These are phyloP conservation scores for Barbatosphaeria neglecta DNA, from an alignment of 495 filamentous ascomycete species.

Conservation along the genomic window DNA sequence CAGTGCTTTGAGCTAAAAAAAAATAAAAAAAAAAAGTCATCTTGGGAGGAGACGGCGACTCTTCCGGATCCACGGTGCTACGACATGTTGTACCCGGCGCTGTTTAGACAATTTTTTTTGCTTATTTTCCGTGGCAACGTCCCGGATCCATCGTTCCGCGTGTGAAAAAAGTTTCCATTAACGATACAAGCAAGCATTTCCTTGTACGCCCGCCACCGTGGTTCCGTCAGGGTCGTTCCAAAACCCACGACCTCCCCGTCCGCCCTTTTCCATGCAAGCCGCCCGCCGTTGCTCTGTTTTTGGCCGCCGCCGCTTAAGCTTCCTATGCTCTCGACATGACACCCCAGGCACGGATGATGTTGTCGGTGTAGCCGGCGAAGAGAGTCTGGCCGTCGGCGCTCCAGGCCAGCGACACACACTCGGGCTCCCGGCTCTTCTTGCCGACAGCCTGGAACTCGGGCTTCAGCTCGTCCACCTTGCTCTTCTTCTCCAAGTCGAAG, in stretches of 20 bases:
- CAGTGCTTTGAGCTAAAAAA: no score
- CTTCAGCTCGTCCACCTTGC: slow-evolving; percentile 99
- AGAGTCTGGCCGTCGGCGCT: slow-evolving; percentile 95
- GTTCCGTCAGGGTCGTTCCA: background rate
- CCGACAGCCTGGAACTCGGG: slow-evolving; percentile 91
- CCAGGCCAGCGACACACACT: slow-evolving; percentile 97
- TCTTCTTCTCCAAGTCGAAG: slow-evolving; percentile 99
- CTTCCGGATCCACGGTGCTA: no score
- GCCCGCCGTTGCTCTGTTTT: background rate
- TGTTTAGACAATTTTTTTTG: background rate
- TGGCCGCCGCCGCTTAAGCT: background rate
- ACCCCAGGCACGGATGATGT: slow-evolving; percentile 98
- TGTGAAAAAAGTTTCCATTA: background rate
- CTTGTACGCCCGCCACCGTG: slow-evolving; percentile 1
- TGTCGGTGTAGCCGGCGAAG: slow-evolving; percentile 99
- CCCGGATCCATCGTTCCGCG: background rate
- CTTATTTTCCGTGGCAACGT: background rate
- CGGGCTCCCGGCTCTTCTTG: slow-evolving; percentile 98
- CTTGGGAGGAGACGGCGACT: no score
- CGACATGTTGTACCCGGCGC: no score
- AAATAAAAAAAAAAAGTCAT: no score
- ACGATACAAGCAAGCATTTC: background rate
- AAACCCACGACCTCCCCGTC: background rate
- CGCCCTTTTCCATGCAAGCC: background rate
- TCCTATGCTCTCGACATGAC: slow-evolving; percentile 68